Evolutionary conservation across 495 filamentous ascomycete genomes (phyloP).

Genomic region (Aspergillus baeticus): DNA sequence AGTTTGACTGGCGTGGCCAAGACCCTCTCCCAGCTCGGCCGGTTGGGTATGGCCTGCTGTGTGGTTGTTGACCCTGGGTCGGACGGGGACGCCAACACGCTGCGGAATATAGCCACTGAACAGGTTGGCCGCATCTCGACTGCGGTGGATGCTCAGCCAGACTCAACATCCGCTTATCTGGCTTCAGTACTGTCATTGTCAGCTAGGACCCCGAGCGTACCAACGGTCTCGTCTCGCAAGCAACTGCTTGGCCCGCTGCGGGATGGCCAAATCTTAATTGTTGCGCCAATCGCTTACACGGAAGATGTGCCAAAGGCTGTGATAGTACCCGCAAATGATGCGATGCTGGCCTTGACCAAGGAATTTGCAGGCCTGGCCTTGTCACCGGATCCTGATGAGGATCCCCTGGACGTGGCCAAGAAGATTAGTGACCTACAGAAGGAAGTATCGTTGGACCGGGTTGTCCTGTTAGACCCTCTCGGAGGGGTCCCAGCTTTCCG

Average conservation of each 20-base stretch:
- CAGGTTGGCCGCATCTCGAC: slow-evolving; percentile 74
- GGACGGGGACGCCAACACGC: slow-evolving; percentile 25
- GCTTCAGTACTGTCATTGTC: slow-evolving; percentile 60
- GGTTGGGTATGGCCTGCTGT: slow-evolving; percentile 76
- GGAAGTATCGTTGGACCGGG: slow-evolving; percentile 70
- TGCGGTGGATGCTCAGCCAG: slow-evolving; percentile 67
- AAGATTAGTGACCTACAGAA: slow-evolving; percentile 44
- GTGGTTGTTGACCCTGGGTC: slow-evolving; percentile 74
- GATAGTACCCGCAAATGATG: slow-evolving; percentile 60
- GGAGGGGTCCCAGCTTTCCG: slow-evolving; percentile 80
- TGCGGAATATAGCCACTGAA: slow-evolving; percentile 46
- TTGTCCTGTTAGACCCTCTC: slow-evolving; percentile 85
- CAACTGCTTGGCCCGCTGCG: slow-evolving; percentile 67
- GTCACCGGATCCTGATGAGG: slow-evolving; percentile 43
- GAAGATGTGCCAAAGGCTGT: slow-evolving; percentile 55
- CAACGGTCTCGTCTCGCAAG: slow-evolving; percentile 54
- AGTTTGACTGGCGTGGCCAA: slow-evolving; percentile 73
- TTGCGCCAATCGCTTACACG: slow-evolving; percentile 68
- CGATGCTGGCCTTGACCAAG: slow-evolving; percentile 67
- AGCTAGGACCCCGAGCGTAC: slow-evolving; percentile 22
- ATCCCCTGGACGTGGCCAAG: slow-evolving; percentile 42
- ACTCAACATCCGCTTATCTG: slow-evolving; percentile 64
- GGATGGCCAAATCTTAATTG: slow-evolving; percentile 74
- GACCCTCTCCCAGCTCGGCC: slow-evolving; percentile 78
- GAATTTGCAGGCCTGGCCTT: slow-evolving; percentile 63